A percentile compares a stretch with the other conserved stretches of the same genome.
These are phyloP conservation scores for Penicillium nordicum DNA, from an alignment of 2,329 filamentous ascomycete genomes.

Conservation along the genomic window DNA sequence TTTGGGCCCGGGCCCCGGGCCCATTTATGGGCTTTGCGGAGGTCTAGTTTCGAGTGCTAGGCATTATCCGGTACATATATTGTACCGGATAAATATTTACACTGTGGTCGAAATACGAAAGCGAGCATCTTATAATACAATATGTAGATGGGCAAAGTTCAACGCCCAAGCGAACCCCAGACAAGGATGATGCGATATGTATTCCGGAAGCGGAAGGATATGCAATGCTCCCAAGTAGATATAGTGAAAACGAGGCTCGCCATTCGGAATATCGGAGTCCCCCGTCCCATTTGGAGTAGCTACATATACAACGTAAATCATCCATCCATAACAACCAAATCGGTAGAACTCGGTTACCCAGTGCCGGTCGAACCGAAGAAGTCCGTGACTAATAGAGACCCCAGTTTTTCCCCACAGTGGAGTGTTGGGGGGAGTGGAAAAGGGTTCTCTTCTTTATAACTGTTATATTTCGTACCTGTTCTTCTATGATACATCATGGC, in stretches of 20 bases:
- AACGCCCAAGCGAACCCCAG: background rate
- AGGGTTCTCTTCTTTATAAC: background rate
- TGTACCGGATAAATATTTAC: background rate
- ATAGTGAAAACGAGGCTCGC: background rate
- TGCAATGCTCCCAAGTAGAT: background rate
- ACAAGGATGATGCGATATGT: background rate
- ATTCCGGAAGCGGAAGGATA: background rate
- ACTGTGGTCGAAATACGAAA: background rate
- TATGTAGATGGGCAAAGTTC: background rate
- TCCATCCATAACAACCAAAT: background rate
- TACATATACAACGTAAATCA: no score
- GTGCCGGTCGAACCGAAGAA: slow-evolving; percentile 18
- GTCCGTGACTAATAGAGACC: slow-evolving; percentile 23
- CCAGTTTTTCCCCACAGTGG: slow-evolving; percentile 18
- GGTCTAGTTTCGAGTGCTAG: no score
- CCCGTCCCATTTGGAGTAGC: background rate
- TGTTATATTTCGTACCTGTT: background rate
- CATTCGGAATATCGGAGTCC: background rate
- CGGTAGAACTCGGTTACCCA: slow-evolving; percentile 25
- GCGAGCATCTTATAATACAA: no score
- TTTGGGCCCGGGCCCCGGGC: no score
- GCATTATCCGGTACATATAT: no score
- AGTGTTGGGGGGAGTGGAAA: slow-evolving; percentile 11
- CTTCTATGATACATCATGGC: background rate
- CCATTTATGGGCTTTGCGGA: no score